Percentiles rank a stretch among this genome's conserved stretches.
These are phyloP conservation scores for Coelastrella sp. DNA, from an alignment of 139 green algal species.

Conservation along the genomic window DNA sequence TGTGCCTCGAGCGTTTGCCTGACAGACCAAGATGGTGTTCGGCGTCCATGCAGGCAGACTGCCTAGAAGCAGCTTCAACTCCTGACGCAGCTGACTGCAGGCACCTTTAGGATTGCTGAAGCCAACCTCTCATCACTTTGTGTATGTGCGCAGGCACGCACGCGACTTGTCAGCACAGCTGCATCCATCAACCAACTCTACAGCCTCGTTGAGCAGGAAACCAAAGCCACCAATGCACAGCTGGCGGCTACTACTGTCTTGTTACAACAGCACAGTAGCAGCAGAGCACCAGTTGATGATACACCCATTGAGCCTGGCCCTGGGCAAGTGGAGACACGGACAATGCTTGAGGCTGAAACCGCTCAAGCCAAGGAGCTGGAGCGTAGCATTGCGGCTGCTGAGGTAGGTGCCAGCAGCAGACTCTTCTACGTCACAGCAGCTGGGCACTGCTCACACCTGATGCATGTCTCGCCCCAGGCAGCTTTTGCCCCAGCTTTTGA, in stretches of 20 bases:
- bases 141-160: conserved; percentile 30
- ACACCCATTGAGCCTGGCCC: conserved; percentile 2
- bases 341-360: conserved; percentile 31
- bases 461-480: too few species aligned
- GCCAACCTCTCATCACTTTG: too few species aligned
- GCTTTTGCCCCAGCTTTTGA: too few species aligned
- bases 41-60: too few species aligned
- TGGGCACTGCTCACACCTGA: too few species aligned
- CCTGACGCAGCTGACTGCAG: too few species aligned
- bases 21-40: too few species aligned
- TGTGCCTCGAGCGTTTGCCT: too few species aligned
- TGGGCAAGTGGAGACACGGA: conserved; percentile 17
- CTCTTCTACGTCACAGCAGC: too few species aligned
- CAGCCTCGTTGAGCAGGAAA: conserved; percentile 27
- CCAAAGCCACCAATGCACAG: conserved; percentile 11
- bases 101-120: too few species aligned
- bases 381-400: conserved; percentile 29
- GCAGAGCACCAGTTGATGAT: neutral
- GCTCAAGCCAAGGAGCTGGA: conserved; percentile 29
- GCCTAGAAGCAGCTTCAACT: too few species aligned
- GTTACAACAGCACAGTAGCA: conserved; percentile 23
- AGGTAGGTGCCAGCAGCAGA: conserved; percentile 23
- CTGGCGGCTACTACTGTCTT: neutral
- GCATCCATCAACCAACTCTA: conserved; percentile 36
- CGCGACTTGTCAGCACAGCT: neutral